Percentiles rank a stretch among this genome's conserved stretches.
These are phyloP conservation scores for Achaetomiella virescens DNA, from an alignment of 495 filamentous ascomycete species.

Conservation along the genomic window DNA sequence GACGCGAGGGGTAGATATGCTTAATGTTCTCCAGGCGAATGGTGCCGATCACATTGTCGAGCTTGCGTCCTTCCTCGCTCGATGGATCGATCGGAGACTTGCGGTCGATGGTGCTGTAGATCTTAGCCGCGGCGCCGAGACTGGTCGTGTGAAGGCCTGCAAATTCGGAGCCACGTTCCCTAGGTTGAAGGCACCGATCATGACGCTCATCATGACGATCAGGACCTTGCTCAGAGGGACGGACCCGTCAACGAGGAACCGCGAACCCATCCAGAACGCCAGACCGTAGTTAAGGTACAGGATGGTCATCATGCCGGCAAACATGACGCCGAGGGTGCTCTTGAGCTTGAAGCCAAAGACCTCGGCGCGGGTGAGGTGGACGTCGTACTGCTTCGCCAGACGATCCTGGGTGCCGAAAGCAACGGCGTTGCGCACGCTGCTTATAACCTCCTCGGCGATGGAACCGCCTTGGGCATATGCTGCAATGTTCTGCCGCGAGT, in stretches of 20 bases:
- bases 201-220: constrained; percentile 80
- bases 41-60: constrained; percentile 65
- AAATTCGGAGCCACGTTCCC: constrained; percentile 83
- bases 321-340: constrained; percentile 62
- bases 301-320: constrained; percentile 73
- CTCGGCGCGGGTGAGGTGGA: constrained; percentile 64
- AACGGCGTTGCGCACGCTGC: constrained; percentile 85
- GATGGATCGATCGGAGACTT: constrained; percentile 80
- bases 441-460: constrained; percentile 90
- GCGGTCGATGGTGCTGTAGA: constrained; percentile 88
- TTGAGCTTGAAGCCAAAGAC: constrained; percentile 72
- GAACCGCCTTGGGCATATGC: constrained; percentile 80
- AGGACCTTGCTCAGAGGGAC: constrained; percentile 52
- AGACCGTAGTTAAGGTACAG: constrained; percentile 87
- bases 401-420: constrained; percentile 91
- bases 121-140: constrained; percentile 79
- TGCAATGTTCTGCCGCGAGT: constrained; percentile 66
- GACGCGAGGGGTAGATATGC: constrained; percentile 89
- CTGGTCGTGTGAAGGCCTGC: constrained; percentile 69
- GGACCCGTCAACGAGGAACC: constrained; percentile 64
- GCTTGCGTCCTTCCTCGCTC: constrained; percentile 59
- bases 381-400: constrained; percentile 76
- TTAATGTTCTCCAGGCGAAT: constrained; percentile 80
- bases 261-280: constrained; percentile 91
- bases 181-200: constrained; percentile 87